A percentile compares a stretch with the other conserved stretches of the same genome.
These are phyloP conservation scores for Colletotrichum sp. DNA, from an alignment of 2,329 filamentous ascomycete species.

Conservation along the genomic window DNA sequence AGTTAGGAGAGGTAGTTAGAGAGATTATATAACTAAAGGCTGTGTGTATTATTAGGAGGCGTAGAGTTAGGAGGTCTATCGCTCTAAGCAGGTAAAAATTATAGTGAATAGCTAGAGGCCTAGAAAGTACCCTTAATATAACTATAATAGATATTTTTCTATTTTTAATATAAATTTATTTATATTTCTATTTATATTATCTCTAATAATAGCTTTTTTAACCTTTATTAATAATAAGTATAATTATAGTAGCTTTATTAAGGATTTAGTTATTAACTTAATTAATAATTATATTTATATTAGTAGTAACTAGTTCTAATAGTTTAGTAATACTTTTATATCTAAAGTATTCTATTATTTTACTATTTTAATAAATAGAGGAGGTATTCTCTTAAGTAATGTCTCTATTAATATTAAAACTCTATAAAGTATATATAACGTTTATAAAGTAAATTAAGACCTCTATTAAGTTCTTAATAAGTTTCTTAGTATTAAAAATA, in stretches of 20 bases:
- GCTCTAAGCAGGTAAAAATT: too few relatives aligned
- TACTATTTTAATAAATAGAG: too few relatives aligned
- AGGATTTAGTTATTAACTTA: too few relatives aligned
- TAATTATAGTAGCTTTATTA: too few relatives aligned
- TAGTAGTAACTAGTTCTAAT: neutral
- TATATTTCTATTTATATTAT: neutral
- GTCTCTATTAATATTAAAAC: neutral
- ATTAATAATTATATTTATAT: neutral
- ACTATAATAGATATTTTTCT: too few relatives aligned
- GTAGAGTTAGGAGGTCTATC: too few relatives aligned
- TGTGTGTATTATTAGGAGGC: too few relatives aligned
- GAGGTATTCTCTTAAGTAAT: too few relatives aligned
- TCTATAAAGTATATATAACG: neutral
- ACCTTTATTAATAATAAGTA: too few relatives aligned
- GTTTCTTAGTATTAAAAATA: neutral
- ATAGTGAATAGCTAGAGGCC: too few relatives aligned
- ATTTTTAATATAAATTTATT: neutral
- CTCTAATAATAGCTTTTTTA: neutral
- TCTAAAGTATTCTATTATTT: neutral
- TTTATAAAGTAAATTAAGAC: rapidly evolving
- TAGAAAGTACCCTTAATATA: neutral
- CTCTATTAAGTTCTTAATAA: neutral
- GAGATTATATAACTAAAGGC: too few relatives aligned
- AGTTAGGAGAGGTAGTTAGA: too few relatives aligned
- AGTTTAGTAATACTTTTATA: neutral